Conservation (phyloP, 2,329 filamentous ascomycete genomes). For the Aurifilum marmelostoma region DNA sequence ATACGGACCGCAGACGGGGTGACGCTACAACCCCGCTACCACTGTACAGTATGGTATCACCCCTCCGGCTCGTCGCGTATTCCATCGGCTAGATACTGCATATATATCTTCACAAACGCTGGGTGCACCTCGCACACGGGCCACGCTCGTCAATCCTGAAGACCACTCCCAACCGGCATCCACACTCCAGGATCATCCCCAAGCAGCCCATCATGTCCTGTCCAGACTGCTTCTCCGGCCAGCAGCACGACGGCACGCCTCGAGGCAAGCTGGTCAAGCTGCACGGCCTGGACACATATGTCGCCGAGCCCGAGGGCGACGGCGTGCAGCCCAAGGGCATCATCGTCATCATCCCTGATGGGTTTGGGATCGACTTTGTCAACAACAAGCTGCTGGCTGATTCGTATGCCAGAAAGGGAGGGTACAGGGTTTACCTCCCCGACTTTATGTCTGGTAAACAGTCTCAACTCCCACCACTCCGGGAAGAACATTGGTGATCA, state of each 20-base stretch:
- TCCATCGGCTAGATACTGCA: not conserved
- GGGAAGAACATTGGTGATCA: no score
- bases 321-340: conserved; percentile 47
- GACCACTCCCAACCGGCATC: not conserved
- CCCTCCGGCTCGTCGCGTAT: not conserved
- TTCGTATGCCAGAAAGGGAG: conserved; percentile 53
- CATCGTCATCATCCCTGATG: conserved; percentile 58
- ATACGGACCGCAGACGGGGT: not conserved
- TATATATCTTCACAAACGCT: not conserved
- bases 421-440: conserved; percentile 56
- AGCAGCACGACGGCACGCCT: conserved; percentile 48
- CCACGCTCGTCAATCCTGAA: no score
- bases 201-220: conserved; percentile 40
- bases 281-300: conserved; percentile 54
- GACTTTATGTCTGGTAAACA: conserved; percentile 54
- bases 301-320: conserved; percentile 43
- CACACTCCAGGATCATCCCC: not conserved
- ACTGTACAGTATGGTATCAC: no score
- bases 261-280: conserved; percentile 49
- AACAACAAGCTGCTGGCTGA: conserved; percentile 59
- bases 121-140: no score
- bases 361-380: conserved; percentile 57
- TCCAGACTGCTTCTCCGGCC: conserved; percentile 51
- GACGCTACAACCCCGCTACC: not conserved
- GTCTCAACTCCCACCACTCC: no score